A percentile compares a stretch with the other conserved stretches of the same genome.
phyloP scores from a whole-genome alignment of 192 early-diverging fungal genomes.

The Anaeromyces robustus region DNA sequence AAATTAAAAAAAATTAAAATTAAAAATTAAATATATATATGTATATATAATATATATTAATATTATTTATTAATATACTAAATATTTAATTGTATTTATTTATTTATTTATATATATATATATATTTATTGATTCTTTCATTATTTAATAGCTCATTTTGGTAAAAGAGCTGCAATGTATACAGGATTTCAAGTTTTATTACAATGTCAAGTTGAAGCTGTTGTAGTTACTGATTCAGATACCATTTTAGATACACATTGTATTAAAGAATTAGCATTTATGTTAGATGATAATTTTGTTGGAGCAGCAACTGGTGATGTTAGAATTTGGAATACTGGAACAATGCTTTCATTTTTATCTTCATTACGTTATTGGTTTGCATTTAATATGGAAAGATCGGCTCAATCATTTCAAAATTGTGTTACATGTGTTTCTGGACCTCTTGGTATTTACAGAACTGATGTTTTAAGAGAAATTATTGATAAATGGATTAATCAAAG shows the following conservation, averaged over 20 bases:
- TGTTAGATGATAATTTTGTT: slow-evolving; percentile 18
- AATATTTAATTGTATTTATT: no score
- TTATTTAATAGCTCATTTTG: background rate
- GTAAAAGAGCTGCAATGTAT: slow-evolving; percentile 12
- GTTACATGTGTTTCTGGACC: slow-evolving; percentile 51
- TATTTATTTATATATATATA: no score
- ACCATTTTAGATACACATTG: slow-evolving; percentile 34
- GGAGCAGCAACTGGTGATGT: slow-evolving; percentile 37
- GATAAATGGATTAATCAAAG: slow-evolving; percentile 35
- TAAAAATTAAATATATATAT: no score
- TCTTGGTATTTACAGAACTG: slow-evolving; percentile 36
- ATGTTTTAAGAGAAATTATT: slow-evolving; percentile 24
- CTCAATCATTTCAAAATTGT: slow-evolving; percentile 33
- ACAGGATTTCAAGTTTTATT: background rate
- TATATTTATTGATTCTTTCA: no score
- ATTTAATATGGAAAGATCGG: slow-evolving; percentile 47
- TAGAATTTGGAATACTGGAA: slow-evolving; percentile 32
- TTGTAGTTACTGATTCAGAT: slow-evolving; percentile 47
- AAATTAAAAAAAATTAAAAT: no score
- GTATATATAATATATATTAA: no score
- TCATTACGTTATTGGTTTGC: slow-evolving; percentile 47
- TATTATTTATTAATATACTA: no score
- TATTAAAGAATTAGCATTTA: slow-evolving; percentile 26
- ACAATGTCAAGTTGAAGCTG: slow-evolving; percentile 18
- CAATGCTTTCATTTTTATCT: slow-evolving; percentile 36